Conservation (phyloP, 2,329 filamentous ascomycete species). For the Didymella glomerata region DNA sequence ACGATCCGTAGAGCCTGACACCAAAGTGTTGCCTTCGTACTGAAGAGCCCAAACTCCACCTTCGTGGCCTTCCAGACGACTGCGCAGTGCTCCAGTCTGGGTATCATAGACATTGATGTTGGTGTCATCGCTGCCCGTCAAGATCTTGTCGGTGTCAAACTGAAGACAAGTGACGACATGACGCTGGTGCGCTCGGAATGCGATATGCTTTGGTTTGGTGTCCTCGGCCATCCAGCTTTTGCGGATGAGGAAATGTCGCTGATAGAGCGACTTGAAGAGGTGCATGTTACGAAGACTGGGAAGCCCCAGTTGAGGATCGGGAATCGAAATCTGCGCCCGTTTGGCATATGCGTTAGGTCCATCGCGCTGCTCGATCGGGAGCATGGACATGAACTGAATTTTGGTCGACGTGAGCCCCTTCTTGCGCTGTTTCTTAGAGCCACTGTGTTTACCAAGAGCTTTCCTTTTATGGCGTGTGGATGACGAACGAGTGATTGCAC, state of each 20-base stretch:
- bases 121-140: slow-evolving; percentile 96
- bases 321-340: slow-evolving; percentile 82
- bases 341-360: slow-evolving; percentile 87
- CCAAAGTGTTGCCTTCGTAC: slow-evolving; percentile 92
- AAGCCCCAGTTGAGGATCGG: slow-evolving; percentile 81
- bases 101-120: slow-evolving; percentile 98
- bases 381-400: slow-evolving; percentile 54
- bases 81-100: slow-evolving; percentile 85
- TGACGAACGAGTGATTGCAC: slow-evolving; percentile 41
- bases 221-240: slow-evolving; percentile 88
- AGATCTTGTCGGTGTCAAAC: slow-evolving; percentile 97
- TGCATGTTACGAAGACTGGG: slow-evolving; percentile 83
- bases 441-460: slow-evolving; percentile 47
- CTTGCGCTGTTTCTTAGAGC: slow-evolving; percentile 64
- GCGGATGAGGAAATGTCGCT: slow-evolving; percentile 88
- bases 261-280: slow-evolving; percentile 95
- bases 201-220: slow-evolving; percentile 86
- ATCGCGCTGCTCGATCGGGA: slow-evolving; percentile 66
- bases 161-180: slow-evolving; percentile 98
- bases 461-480: slow-evolving; percentile 52
- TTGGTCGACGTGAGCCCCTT: slow-evolving; percentile 60
- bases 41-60: slow-evolving; percentile 97
- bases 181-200: slow-evolving; percentile 93
- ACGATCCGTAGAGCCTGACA: slow-evolving; percentile 94
- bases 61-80: slow-evolving; percentile 89